Percentiles rank a stretch among this genome's conserved stretches.
These are phyloP conservation scores for Lanmaoa rubissima DNA, from an alignment of 768 basidiomycete species.

Conservation along the genomic window DNA sequence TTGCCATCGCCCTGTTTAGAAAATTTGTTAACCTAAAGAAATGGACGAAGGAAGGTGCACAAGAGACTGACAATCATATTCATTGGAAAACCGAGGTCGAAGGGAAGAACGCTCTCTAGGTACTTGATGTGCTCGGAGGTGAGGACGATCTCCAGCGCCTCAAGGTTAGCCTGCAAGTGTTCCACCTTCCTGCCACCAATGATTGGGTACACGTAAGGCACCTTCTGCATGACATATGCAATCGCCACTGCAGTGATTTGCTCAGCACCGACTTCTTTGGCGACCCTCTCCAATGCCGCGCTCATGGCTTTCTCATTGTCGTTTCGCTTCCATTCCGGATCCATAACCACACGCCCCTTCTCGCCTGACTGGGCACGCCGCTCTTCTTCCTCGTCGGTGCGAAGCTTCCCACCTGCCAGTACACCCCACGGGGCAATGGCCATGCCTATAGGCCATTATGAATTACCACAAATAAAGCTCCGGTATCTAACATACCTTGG, in stretches of 20 bases:
- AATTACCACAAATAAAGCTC: not conserved
- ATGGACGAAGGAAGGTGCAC: not conserved
- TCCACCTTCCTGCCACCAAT: slow-evolving; percentile 45
- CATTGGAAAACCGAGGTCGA: slow-evolving; percentile 41
- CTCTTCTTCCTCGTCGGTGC: slow-evolving; percentile 32
- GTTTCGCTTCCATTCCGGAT: slow-evolving; percentile 35
- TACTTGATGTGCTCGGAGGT: slow-evolving; percentile 37
- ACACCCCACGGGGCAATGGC: slow-evolving; percentile 40
- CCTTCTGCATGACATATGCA: slow-evolving; percentile 46
- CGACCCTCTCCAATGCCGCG: slow-evolving; percentile 38
- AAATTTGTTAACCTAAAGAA: not conserved
- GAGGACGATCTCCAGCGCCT: slow-evolving; percentile 42
- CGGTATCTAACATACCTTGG: slow-evolving; percentile 30
- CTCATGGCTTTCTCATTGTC: slow-evolving; percentile 35
- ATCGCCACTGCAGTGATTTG: slow-evolving; percentile 39
- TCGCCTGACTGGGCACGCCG: slow-evolving; percentile 31
- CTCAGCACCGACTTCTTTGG: slow-evolving; percentile 38
- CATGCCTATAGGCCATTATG: slow-evolving; percentile 1
- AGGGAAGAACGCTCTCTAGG: slow-evolving; percentile 37
- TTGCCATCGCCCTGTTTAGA: slow-evolving; percentile 27
- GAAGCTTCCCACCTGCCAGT: slow-evolving; percentile 30
- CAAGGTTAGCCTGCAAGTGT: slow-evolving; percentile 41
- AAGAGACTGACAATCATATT: slow-evolving; percentile 30
- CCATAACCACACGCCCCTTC: slow-evolving; percentile 34
- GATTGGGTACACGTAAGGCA: slow-evolving; percentile 43